Evolutionary conservation across 2,329 filamentous ascomycete species (phyloP).

Genomic region (Fusarium sp.): DNA sequence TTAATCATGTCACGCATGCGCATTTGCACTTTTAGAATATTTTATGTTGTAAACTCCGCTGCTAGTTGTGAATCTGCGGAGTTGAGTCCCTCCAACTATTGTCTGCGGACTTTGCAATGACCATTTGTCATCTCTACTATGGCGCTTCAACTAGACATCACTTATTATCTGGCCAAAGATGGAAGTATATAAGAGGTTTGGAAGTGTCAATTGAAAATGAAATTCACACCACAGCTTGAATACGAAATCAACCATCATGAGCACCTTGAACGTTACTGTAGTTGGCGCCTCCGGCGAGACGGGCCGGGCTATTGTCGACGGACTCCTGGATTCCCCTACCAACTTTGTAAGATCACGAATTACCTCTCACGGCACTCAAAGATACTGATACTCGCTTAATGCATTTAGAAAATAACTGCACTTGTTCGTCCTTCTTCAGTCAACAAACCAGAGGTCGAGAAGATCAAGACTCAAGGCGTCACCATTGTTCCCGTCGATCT

Average conservation of each 20-base stretch:
- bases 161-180: no score
- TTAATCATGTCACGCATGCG: no score
- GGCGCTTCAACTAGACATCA: no score
- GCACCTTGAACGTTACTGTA: conserved; percentile 37
- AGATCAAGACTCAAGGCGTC: conserved; percentile 23
- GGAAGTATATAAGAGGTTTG: no score
- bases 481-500: conserved; percentile 23
- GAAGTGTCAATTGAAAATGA: no score
- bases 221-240: not conserved
- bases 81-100: no score
- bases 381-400: not conserved
- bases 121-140: no score
- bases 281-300: conserved; percentile 39
- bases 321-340: conserved; percentile 17
- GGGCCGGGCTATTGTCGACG: conserved; percentile 32
- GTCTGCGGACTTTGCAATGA: no score
- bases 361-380: not conserved
- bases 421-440: conserved; percentile 35
- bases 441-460: conserved; percentile 26
- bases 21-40: no score
- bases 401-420: conserved; percentile 25
- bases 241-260: not conserved
- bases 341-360: conserved; percentile 22
- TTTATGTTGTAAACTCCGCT: no score
- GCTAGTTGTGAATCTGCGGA: no score